phyloP scores from a whole-genome alignment of 257 asterid genomes.

The Solanum dulcamara region DNA sequence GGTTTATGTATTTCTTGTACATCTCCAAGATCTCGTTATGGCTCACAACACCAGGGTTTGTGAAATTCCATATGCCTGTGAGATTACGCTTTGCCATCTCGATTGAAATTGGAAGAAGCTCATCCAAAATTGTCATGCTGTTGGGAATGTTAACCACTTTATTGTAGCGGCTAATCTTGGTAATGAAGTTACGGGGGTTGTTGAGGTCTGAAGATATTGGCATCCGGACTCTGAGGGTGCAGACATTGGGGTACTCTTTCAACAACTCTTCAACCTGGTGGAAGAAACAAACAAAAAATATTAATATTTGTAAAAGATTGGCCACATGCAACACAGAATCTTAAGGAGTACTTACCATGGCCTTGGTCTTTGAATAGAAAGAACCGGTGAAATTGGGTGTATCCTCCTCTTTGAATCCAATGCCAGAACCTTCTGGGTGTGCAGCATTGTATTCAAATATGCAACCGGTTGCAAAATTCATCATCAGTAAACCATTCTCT shows the following conservation, averaged over 20 bases:
- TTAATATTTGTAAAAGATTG: neutral
- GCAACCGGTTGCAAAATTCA: slow-evolving; percentile 92
- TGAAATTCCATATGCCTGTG: slow-evolving; percentile 90
- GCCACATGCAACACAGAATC: neutral
- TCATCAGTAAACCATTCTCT: slow-evolving; percentile 60
- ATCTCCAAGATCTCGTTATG: slow-evolving; percentile 88
- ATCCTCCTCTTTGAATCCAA: slow-evolving; percentile 92
- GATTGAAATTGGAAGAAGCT: slow-evolving; percentile 87
- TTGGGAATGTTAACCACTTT: slow-evolving; percentile 96
- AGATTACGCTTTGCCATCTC: slow-evolving; percentile 97
- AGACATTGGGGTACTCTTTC: slow-evolving; percentile 80
- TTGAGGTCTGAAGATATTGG: slow-evolving; percentile 84
- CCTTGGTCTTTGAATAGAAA: slow-evolving; percentile 95
- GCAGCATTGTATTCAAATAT: slow-evolving; percentile 75
- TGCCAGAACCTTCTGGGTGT: slow-evolving; percentile 91
- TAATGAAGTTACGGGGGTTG: slow-evolving; percentile 93
- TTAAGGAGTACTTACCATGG: slow-evolving; percentile 51
- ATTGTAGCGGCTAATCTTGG: slow-evolving; percentile 68
- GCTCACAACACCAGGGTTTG: slow-evolving; percentile 91
- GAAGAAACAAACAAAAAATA: neutral
- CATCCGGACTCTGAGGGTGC: slow-evolving; percentile 95
- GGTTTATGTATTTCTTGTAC: slow-evolving; percentile 78
- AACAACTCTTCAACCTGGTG: slow-evolving; percentile 85
- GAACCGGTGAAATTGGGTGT: slow-evolving; percentile 81
- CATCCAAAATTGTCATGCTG: slow-evolving; percentile 97